A percentile compares a stretch with the other conserved stretches of the same genome.
Evolutionary conservation across 2,329 filamentous ascomycete species (phyloP).

Genomic region (Drechslerella stenobrocha): DNA sequence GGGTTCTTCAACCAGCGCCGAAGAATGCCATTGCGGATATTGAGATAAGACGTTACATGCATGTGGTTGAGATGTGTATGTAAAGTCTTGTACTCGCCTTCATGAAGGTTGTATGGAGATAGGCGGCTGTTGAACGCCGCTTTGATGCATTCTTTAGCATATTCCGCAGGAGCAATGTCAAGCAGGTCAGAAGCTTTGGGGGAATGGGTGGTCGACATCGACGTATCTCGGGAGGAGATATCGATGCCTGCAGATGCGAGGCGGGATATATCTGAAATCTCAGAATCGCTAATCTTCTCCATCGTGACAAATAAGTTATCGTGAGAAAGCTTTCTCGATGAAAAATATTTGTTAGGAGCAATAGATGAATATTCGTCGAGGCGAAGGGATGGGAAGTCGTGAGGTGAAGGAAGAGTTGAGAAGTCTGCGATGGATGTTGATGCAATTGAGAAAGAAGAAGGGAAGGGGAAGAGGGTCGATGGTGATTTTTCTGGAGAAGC

Average conservation of each 20-base stretch:
- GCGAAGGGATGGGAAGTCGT: background rate
- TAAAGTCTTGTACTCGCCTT: conserved; percentile 78
- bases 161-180: conserved; percentile 71
- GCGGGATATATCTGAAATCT: no score
- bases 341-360: background rate
- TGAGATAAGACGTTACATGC: conserved; percentile 93
- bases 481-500: conserved; percentile 32
- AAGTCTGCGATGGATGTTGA: background rate
- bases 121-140: conserved; percentile 87
- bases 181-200: conserved; percentile 83
- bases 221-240: background rate
- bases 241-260: conserved; percentile 3
- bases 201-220: conserved; percentile 62
- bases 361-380: conserved; percentile 3
- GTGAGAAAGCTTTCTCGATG: conserved; percentile 1
- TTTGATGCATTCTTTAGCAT: conserved; percentile 86
- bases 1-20: conserved; percentile 87
- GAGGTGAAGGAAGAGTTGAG: background rate
- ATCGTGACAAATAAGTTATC: background rate
- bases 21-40: conserved; percentile 92
- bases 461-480: conserved; percentile 19
- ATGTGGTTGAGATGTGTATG: conserved; percentile 79
- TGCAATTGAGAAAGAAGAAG: background rate
- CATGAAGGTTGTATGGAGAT: conserved; percentile 84
- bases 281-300: background rate